Evolutionary conservation across 2,329 filamentous ascomycete species (phyloP), one percentile per base, ranked within the genome.

Genomic region (Microcyclosporella mali): DNA sequence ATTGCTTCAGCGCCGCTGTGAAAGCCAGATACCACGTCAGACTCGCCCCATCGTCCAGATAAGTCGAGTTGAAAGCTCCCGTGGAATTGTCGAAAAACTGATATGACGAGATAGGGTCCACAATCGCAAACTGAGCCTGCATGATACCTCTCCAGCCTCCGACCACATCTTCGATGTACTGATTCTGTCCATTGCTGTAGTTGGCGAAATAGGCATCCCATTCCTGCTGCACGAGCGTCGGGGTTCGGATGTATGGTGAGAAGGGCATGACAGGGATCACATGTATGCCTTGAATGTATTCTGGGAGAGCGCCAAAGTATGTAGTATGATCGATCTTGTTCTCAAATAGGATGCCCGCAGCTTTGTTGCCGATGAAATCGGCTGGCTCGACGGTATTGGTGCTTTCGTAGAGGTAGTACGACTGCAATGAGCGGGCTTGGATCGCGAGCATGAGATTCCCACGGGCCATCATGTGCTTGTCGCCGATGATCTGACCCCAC

Each of bases 271-370:
- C 67, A 1, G 87, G 87, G 21, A 90, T 73, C 85, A 92, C 90
- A 68, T 92, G 85, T 55, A 90, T 89, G 45, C 85, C 84, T 57
- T 78, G 69, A 33, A 56, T 51, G 39, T 56, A 63, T 39, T 66
- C 62, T 15, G 57, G 50, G 18, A 57, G 53, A 16, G 47, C 64
- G 34, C 87, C 86, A 58, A 95, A 95, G 67, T 88, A 95, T 1
- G 90, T 95, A 3, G 85, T 84, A 65, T 95, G 88, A 63, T 97
- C 87, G 41, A 88, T 77, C 68, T 97, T 97, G 71, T 95, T 95
- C 67, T 97, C 90, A 58, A 95, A 97, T 7, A 63, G 37, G 2
- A 81, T 79, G 12, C 77, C 78, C 1, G 74, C 71, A 6, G 77
- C 72, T 66, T 85, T 88, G 72, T 97, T 97, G 32, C 71, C 77